These are phyloP conservation scores for Teratosphaeria nubilosa DNA, from an alignment of 2,329 filamentous ascomycete species.

Conservation along the genomic window DNA sequence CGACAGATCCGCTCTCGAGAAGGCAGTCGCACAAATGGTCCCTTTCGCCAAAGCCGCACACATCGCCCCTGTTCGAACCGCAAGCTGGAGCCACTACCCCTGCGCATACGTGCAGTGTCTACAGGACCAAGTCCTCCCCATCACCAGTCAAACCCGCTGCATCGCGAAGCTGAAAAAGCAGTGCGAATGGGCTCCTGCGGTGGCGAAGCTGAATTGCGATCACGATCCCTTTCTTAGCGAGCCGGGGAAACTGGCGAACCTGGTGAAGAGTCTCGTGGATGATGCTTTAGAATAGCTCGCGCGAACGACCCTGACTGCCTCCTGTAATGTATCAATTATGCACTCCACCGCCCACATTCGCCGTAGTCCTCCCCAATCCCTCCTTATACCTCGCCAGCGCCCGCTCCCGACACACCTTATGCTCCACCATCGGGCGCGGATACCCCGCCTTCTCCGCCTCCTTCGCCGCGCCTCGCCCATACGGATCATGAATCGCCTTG, in stretches of 20 bases:
- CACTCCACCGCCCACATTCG: slow-evolving; percentile 27
- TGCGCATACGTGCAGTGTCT: slow-evolving; percentile 4
- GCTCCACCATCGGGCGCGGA: slow-evolving; percentile 63
- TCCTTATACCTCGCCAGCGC: slow-evolving; percentile 62
- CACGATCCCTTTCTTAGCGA: not conserved
- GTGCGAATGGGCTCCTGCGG: not conserved
- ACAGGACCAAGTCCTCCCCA: not conserved
- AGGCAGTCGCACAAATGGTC: not conserved
- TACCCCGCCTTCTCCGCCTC: slow-evolving; percentile 60
- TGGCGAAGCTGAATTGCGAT: slow-evolving; percentile 1
- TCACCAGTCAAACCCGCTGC: not conserved
- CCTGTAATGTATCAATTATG: slow-evolving; percentile 13
- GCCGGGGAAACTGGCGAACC: slow-evolving; percentile 1
- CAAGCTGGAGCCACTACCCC: slow-evolving; percentile 1
- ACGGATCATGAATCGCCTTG: slow-evolving; percentile 72
- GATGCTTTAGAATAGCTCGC: not conserved
- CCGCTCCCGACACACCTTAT: slow-evolving; percentile 57
- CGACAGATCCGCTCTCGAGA: not conserved
- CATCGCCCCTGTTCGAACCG: not conserved
- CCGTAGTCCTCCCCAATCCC: slow-evolving; percentile 45
- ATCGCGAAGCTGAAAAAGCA: slow-evolving; percentile 1
- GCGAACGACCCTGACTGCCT: no score
- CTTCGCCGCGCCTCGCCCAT: slow-evolving; percentile 50
- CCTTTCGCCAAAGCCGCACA: not conserved
- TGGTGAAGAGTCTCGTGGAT: not conserved